Evolutionary conservation across 768 basidiomycete genomes (phyloP).

Genomic region (Psilocybe sp.): DNA sequence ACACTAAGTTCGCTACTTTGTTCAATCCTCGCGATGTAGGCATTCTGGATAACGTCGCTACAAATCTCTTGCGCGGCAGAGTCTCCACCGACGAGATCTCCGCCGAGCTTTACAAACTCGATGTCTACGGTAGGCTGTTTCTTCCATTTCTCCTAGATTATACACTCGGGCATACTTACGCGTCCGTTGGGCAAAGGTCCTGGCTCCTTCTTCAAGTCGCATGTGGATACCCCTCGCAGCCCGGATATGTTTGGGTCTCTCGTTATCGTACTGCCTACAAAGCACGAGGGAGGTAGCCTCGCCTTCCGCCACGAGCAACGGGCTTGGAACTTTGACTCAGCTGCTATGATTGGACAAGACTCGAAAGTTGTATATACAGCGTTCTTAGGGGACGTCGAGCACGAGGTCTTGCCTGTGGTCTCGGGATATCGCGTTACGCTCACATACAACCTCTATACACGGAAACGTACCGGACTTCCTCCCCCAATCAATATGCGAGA

Average conservation of each 20-base stretch:
- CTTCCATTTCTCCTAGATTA: constrained; percentile 2
- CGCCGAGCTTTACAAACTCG: constrained; percentile 42
- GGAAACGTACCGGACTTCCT: not conserved
- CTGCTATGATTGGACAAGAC: constrained; percentile 14
- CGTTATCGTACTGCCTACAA: constrained; percentile 40
- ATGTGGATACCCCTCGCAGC: constrained; percentile 42
- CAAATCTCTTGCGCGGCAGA: constrained; percentile 15
- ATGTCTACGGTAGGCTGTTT: constrained; percentile 46
- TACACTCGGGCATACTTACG: not conserved
- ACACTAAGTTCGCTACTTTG: constrained; percentile 27
- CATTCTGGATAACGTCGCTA: constrained; percentile 21
- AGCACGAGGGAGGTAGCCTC: constrained; percentile 41
- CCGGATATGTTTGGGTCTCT: constrained; percentile 47
- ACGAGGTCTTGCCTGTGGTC: constrained; percentile 31
- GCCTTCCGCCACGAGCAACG: constrained; percentile 25
- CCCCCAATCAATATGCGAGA: not conserved
- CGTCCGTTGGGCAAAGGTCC: constrained; percentile 7
- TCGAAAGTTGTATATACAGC: constrained; percentile 31
- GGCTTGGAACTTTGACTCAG: constrained; percentile 36
- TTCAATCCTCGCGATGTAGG: constrained; percentile 20
- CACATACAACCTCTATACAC: constrained; percentile 39
- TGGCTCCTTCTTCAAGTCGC: constrained; percentile 44
- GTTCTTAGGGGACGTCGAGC: constrained; percentile 37
- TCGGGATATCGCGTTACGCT: constrained; percentile 38
- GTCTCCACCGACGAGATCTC: constrained; percentile 15